phyloP scores from a whole-genome alignment of 1,139 yeast species.

The Geotrichum restrictum region DNA sequence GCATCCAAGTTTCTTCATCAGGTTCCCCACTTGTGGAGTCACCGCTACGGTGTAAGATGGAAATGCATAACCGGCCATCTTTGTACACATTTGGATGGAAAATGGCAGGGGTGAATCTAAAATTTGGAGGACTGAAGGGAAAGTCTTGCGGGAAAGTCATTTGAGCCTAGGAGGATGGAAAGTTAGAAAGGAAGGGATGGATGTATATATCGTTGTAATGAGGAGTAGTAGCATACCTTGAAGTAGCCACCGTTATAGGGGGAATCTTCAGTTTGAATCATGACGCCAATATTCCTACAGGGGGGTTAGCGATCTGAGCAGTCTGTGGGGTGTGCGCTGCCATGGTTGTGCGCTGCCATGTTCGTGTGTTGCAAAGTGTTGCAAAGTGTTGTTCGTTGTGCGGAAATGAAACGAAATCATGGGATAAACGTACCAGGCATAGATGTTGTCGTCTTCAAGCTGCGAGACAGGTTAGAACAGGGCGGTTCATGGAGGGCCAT shows the following conservation, averaged over 20 bases:
- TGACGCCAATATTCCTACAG: slow-evolving; percentile 73
- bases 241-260: slow-evolving; percentile 95
- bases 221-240: slow-evolving; percentile 39
- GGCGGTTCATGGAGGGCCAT: not conserved
- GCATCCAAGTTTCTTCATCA: slow-evolving; percentile 84
- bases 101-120: slow-evolving; percentile 89
- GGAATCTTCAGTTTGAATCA: slow-evolving; percentile 85
- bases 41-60: slow-evolving; percentile 86
- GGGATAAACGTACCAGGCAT: slow-evolving; percentile 51
- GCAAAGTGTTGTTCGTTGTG: no score
- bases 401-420: no score
- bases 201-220: no score
- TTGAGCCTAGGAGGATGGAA: slow-evolving; percentile 51
- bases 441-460: slow-evolving; percentile 69
- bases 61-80: slow-evolving; percentile 89
- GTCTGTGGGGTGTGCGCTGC: no score
- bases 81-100: slow-evolving; percentile 93
- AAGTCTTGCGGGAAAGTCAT: slow-evolving; percentile 89
- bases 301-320: slow-evolving; percentile 9
- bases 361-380: no score
- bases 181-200: not conserved
- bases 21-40: slow-evolving; percentile 88
- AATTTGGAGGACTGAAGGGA: slow-evolving; percentile 88
- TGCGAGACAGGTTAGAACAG: not conserved
- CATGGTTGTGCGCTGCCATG: no score